These are phyloP conservation scores for Calendula officinalis DNA, from an alignment of 129 eudicot species.

Conservation along the genomic window DNA sequence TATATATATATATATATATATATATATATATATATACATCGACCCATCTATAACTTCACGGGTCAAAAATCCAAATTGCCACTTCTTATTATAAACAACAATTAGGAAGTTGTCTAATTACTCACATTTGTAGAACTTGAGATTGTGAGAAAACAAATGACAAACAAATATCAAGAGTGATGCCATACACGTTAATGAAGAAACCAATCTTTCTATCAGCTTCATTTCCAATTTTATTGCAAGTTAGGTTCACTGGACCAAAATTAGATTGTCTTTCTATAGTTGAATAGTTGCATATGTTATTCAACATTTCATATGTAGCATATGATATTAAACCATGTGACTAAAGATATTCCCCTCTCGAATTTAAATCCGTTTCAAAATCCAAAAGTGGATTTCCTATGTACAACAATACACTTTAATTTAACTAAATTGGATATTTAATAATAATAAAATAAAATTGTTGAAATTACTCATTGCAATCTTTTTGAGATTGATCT, in stretches of 20 bases:
- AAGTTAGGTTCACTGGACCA: slow-evolving; percentile 33
- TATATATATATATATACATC: neutral
- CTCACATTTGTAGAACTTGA: slow-evolving; percentile 51
- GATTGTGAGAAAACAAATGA: slow-evolving; percentile 55
- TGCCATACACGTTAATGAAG: slow-evolving; percentile 52
- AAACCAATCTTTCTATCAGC: slow-evolving; percentile 50
- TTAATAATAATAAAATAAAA: neutral
- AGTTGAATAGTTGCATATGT: slow-evolving; percentile 59
- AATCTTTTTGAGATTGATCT: slow-evolving; percentile 60
- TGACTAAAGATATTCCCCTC: slow-evolving; percentile 60
- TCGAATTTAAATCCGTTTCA: slow-evolving; percentile 55
- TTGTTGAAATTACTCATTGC: slow-evolving; percentile 45
- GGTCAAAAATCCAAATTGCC: neutral
- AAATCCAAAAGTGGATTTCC: slow-evolving; percentile 74
- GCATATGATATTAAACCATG: slow-evolving; percentile 71
- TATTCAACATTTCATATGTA: slow-evolving; percentile 36
- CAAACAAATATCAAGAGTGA: slow-evolving; percentile 73
- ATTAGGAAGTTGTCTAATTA: neutral
- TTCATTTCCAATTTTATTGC: slow-evolving; percentile 46
- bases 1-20: neutral
- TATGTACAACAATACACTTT: slow-evolving; percentile 30
- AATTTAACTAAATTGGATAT: slow-evolving; percentile 9
- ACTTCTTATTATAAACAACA: slow-evolving; percentile 1
- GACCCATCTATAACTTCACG: neutral
- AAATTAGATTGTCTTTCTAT: slow-evolving; percentile 49